phyloP scores from a whole-genome alignment of 108 stramenopile species.

The Skeletonema menzelii region DNA sequence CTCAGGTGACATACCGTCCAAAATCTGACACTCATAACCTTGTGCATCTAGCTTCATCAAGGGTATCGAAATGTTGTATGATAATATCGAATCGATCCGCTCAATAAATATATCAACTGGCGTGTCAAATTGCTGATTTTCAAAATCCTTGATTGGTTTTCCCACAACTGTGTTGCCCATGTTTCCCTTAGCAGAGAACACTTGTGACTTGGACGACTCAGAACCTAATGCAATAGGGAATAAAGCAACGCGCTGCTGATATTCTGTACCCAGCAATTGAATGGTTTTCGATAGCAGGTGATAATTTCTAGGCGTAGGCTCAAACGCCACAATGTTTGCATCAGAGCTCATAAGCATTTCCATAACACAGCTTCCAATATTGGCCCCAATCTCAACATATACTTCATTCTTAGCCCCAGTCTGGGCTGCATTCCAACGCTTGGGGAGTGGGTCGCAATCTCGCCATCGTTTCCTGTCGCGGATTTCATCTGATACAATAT shows the following conservation, averaged over 20 bases:
- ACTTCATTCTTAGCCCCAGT: background rate
- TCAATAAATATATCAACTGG: too few species aligned
- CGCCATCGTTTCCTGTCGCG: background rate
- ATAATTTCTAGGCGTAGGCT: constrained; percentile 37
- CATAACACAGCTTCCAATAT: constrained; percentile 43
- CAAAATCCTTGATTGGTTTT: too few species aligned
- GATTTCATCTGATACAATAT: background rate
- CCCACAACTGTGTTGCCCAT: constrained; percentile 31
- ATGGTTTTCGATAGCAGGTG: constrained; percentile 6
- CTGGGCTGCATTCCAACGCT: constrained; percentile 1
- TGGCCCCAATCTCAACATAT: constrained; percentile 43
- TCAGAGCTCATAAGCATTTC: constrained; percentile 38
- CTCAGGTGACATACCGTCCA: too few species aligned
- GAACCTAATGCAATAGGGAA: constrained; percentile 25
- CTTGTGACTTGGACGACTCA: background rate
- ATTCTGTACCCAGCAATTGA: background rate
- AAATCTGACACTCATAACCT: too few species aligned
- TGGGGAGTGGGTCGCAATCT: constrained; percentile 13
- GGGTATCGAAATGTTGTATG: too few species aligned
- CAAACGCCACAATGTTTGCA: constrained; percentile 39
- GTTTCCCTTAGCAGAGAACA: constrained; percentile 15
- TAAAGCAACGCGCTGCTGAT: constrained; percentile 16
- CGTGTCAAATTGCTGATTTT: too few species aligned
- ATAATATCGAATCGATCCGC: too few species aligned
- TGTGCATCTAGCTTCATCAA: too few species aligned